Evolutionary conservation across 164 flowering plant genomes (phyloP), one percentile per base, ranked within the genome.

Genomic region (Dillenia turbinata): DNA sequence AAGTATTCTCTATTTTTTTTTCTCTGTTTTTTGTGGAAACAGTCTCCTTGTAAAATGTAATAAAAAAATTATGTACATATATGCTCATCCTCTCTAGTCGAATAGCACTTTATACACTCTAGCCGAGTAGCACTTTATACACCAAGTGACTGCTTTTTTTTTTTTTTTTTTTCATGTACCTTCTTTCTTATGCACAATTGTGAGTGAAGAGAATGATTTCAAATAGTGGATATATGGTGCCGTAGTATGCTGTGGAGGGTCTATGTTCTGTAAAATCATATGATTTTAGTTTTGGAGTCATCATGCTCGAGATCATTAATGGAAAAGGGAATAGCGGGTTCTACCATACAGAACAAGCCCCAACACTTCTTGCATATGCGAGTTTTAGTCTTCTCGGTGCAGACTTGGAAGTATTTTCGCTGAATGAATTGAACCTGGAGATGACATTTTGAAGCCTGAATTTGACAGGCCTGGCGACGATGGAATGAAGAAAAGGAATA

Each of bases 141-240:
- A n/a, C n/a, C n/a, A n/a, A n/a, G n/a, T n/a, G n/a, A n/a, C n/a
- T n/a, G n/a, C n/a, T n/a, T n/a, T n/a, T n/a, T 8, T 2, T 11
- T 44, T 9, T 62, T 33, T 43, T 22, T 52, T 33, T 33, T 33
- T 33, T 33, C 5, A 6, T 33, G 40, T 33, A 33, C 0, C 6
- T 33, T 33, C 7, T 5, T 33, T 33, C 40, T 33, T 33, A 33
- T 0, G 40, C 40, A 33, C 40, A 33, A 33, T 33, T 33, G 40
- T 33, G 5, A 33, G 5, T 7, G 6, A 33, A 5, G 40, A 4
- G 40, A 33, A 33, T 33, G 40, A 6, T 6, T 33, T 33, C 6
- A 33, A 5, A 16, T 60, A 69, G 72, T 58, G 72, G 68, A 16
- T 69, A 64, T 54, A 64, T 69, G 67, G 55, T 64, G 40, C 68